phyloP scores from a whole-genome alignment of 2,329 filamentous ascomycete genomes.

The Penicillium hesseltinei region DNA sequence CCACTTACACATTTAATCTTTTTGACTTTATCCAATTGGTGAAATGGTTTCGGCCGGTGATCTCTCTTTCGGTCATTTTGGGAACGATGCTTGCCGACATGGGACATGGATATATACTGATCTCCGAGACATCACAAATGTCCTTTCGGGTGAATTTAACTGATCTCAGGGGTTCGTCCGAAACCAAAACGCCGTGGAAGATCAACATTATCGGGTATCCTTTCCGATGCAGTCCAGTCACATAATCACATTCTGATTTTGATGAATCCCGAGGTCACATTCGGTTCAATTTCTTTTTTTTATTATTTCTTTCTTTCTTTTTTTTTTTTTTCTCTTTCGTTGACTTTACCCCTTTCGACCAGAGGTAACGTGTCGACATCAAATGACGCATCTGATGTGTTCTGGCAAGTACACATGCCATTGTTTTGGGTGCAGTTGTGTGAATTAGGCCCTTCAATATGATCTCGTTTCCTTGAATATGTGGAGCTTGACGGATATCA shows the following conservation, averaged over 20 bases:
- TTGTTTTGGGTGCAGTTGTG: background rate
- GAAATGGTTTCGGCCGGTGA: background rate
- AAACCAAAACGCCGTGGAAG: constrained; percentile 1
- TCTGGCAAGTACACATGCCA: background rate
- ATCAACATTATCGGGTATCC: background rate
- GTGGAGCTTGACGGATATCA: background rate
- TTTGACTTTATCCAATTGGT: background rate
- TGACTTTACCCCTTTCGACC: background rate
- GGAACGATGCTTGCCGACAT: constrained; percentile 5
- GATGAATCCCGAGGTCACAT: background rate
- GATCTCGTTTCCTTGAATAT: background rate
- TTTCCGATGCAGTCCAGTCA: background rate
- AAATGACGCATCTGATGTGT: background rate
- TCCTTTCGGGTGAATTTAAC: background rate
- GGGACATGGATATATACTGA: background rate
- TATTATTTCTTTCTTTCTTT: background rate
- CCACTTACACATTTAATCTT: background rate
- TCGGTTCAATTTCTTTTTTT: background rate
- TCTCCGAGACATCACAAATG: background rate
- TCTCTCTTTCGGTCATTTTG: background rate
- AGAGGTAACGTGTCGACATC: background rate
- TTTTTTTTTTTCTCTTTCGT: background rate
- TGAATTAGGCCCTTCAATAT: background rate
- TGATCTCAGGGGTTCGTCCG: background rate
- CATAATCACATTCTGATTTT: background rate